Conservation (phyloP, 2,329 filamentous ascomycete genomes). For the Mycogone perniciosa region DNA sequence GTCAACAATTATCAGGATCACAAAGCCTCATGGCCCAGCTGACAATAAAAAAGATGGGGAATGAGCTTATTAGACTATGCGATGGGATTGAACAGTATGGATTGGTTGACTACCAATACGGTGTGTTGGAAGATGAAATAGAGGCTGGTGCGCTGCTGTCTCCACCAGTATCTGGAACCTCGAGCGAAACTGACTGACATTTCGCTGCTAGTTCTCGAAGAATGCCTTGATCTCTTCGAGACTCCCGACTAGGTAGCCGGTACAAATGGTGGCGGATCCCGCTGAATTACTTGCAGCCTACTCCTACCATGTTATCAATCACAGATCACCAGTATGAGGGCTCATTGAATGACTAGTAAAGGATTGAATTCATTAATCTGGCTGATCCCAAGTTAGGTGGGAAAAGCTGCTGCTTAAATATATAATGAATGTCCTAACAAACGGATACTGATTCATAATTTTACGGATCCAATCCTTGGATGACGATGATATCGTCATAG, state of each 20-base stretch:
- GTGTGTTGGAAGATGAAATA: constrained; percentile 92
- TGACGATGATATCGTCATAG: too few species aligned
- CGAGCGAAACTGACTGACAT: neutral
- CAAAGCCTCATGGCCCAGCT: constrained; percentile 63
- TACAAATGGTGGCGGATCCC: constrained; percentile 22
- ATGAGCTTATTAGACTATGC: constrained; percentile 74
- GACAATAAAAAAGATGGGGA: constrained; percentile 70
- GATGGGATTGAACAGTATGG: constrained; percentile 84
- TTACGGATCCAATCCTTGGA: too few species aligned
- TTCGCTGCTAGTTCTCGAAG: constrained; percentile 28
- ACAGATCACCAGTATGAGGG: too few species aligned
- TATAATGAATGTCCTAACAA: too few species aligned
- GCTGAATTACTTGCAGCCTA: too few species aligned
- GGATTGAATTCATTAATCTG: too few species aligned
- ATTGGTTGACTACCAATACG: constrained; percentile 96
- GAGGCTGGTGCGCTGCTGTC: constrained; percentile 59
- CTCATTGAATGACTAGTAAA: too few species aligned
- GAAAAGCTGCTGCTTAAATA: too few species aligned
- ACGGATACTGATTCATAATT: too few species aligned
- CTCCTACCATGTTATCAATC: too few species aligned
- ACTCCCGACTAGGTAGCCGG: constrained; percentile 28
- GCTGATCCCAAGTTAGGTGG: too few species aligned
- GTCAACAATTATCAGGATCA: constrained; percentile 49
- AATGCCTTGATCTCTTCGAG: constrained; percentile 42
- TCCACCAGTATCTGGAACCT: neutral